Base-by-base conservation (phyloP, 2,329 filamentous ascomycete species). In the Claviceps humidiphila region DNA sequence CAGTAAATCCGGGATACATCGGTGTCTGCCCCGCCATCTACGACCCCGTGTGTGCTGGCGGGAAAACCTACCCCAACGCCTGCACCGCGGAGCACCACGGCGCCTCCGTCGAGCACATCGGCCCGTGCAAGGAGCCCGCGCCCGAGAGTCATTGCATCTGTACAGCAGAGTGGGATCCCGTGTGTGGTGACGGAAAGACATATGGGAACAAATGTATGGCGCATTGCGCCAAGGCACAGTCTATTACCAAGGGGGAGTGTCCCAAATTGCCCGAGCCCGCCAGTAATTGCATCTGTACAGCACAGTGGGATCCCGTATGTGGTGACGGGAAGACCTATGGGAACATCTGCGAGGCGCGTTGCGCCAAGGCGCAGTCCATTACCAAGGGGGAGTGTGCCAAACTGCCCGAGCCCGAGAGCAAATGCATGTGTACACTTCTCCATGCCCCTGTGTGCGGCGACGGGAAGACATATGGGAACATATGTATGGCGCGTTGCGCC, bases 211-310 rank as follows among this genome's bases (percentile, higher is more conserved):
- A 0, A 2, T 49, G 47, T 34, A 1, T 1, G 2, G 47, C 47
- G 11, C 13, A 2, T 1, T 49, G 47, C 20, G 17, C 9, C 5
- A 38, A 14, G 2, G 11, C n/a, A 76, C 48, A 77, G 72, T 43
- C 84, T 80, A 30, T 89, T 24, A 24, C 24, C 24, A 24, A 24
- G 4, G 24, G 24, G 5, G 4, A 24, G 24, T 24, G 24, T 24
- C 24, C 24, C 24, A 24, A 24, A 24, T 24, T 24, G 24, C 24
- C 5, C 24, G 24, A 7, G 24, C 24, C 24, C 7, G 20, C 20
- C 20, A 6, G 24, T 24, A 24, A 24, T 24, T 24, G 24, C 24
- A 22, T 22, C 3, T 22, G 20, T 22, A 22, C 20, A 22, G 5
- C 1, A 26, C 6, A 26, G 26, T 8, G 26, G 26, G 26, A 26